Evolutionary conservation across 2,329 filamentous ascomycete species (phyloP), one percentile per base, ranked within the genome.

Genomic region (Penicillium digitatum): DNA sequence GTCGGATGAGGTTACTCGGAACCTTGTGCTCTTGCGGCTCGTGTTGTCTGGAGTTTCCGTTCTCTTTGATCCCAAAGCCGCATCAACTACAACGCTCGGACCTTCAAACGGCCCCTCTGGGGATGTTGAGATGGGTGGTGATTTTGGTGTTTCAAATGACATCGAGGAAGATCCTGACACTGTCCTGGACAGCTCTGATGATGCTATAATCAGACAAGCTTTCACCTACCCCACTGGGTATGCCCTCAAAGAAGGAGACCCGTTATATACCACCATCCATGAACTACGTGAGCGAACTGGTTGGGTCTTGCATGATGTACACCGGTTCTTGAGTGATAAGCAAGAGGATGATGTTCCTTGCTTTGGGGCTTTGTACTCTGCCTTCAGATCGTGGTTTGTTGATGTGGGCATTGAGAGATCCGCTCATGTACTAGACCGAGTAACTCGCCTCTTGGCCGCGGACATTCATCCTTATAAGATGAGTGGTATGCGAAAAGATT

Each of bases 391-490:
- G 9, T 99, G 92, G 91, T 97, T 99, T 66, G 91, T 95, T 1
- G 94, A 99, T 67, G 92, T 99, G 38, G 94, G 95, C 18, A 95
- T 96, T 57, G 94, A 99, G 74, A 83, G 93, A 56, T 96, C 93
- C 18, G 93, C 94, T 0, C 94, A 96, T 70, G 89, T 95, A 2
- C 79, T 97, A 10, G 94, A 99, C 70, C 83, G 94, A 20, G 87
- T 97, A 14, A 84, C 88, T 5, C 84, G 91, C 50, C 82, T 99
- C 1, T 88, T 96, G 69, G 86, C 87, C 65, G 87, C 90, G 6
- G 94, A 99, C 66, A 88, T 92, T 57, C 85, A 90, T 24, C 89
- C 93, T 0, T 99, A 96, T 79, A 96, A 96, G 74, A 89, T 96
- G 69, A 95, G 88, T 62, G 94, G 94, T 5, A 78, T 96, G 22